phyloP scores from a whole-genome alignment of 495 filamentous ascomycete species.

The Trichoderma erinaceum region DNA sequence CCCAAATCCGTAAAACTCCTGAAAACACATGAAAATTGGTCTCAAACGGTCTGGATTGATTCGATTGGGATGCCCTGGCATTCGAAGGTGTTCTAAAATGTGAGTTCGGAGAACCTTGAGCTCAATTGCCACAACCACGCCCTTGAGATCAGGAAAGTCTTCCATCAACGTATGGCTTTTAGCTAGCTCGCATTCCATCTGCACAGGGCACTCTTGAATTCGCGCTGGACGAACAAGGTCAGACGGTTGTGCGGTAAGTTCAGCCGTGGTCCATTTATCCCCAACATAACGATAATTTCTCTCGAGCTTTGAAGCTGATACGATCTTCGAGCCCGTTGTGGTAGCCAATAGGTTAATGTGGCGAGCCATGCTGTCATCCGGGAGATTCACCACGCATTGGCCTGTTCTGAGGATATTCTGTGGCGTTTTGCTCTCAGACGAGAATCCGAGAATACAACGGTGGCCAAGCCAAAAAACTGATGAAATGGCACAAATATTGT shows the following conservation, averaged over 20 bases:
- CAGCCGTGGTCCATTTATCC: constrained; percentile 37
- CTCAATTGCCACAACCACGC: constrained; percentile 28
- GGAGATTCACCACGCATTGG: constrained; percentile 41
- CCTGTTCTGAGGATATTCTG: constrained; percentile 38
- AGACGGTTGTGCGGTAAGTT: constrained; percentile 31
- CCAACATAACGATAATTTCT: constrained; percentile 32
- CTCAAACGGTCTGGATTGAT: constrained; percentile 38
- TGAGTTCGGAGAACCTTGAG: constrained; percentile 30
- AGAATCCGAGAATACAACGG: constrained; percentile 41
- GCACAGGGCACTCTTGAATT: constrained; percentile 36
- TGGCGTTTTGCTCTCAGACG: constrained; percentile 33
- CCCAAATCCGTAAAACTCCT: constrained; percentile 34
- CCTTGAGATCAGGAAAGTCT: constrained; percentile 25
- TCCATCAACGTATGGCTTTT: constrained; percentile 28
- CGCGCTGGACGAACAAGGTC: constrained; percentile 27
- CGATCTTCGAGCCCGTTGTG: constrained; percentile 32
- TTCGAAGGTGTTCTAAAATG: constrained; percentile 23
- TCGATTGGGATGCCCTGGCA: constrained; percentile 35
- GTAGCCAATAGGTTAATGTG: constrained; percentile 34
- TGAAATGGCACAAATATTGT: constrained; percentile 41
- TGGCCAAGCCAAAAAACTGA: constrained; percentile 44
- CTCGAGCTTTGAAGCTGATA: constrained; percentile 23
- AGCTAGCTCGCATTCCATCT: constrained; percentile 38
- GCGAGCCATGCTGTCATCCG: constrained; percentile 33
- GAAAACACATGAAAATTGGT: constrained; percentile 40